Conservation (phyloP, 345 rosid species). For the Streptanthus diversifolius region DNA sequence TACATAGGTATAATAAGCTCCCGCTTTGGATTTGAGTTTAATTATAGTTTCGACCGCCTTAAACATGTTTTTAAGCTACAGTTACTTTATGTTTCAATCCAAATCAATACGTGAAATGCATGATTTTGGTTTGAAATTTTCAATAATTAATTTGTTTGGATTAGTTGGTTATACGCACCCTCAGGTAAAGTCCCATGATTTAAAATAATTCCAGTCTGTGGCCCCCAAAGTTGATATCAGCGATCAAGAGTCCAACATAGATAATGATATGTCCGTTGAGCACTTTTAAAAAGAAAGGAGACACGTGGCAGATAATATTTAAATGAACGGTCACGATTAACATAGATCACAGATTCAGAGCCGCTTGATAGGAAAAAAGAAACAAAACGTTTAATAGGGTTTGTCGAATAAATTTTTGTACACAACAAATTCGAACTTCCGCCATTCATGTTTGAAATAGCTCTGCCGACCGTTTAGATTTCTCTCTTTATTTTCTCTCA, state of each 20-base stretch:
- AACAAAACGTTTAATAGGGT: constrained; percentile 37
- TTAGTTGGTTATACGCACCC: neutral
- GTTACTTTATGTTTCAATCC: neutral
- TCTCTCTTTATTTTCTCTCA: constrained; percentile 26
- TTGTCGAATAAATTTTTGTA: neutral
- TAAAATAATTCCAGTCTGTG: neutral
- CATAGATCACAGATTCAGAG: constrained; percentile 4
- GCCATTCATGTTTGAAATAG: constrained; percentile 59
- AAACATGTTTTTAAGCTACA: neutral
- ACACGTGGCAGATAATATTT: neutral
- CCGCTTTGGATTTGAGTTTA: neutral
- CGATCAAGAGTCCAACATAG: neutral
- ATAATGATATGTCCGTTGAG: constrained; percentile 45
- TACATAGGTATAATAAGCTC: neutral
- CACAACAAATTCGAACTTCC: constrained; percentile 36
- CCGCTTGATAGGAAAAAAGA: constrained; percentile 24
- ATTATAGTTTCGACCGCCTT: neutral
- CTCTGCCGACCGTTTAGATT: constrained; percentile 47
- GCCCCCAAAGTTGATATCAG: neutral
- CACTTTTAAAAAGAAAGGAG: constrained; percentile 24
- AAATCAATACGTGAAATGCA: neutral
- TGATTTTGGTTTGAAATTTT: neutral
- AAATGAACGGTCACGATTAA: constrained; percentile 40
- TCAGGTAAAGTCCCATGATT: neutral
- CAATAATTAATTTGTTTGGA: neutral